phyloP scores from a whole-genome alignment of 257 asterid species.

The Nemophila menziesii region DNA sequence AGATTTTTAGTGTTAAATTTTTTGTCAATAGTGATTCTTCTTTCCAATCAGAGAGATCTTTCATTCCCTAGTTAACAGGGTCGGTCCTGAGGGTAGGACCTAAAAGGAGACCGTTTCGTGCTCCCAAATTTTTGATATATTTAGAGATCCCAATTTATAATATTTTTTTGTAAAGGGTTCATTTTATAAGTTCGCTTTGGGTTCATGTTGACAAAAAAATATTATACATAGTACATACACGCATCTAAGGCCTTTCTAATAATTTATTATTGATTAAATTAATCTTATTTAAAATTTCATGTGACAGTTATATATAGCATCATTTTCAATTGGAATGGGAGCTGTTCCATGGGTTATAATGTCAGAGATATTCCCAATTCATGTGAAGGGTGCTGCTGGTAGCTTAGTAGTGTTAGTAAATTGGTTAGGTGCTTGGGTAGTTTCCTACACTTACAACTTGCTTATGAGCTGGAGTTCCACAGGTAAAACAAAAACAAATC shows the following conservation, averaged over 20 bases:
- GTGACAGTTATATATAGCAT: constrained; percentile 49
- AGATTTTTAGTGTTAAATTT: no score
- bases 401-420: constrained; percentile 68
- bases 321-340: constrained; percentile 78
- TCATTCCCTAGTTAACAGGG: no score
- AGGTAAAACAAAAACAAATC: constrained; percentile 17
- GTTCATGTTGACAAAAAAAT: no score
- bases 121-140: no score
- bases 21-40: no score
- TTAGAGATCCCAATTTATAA: no score
- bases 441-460: constrained; percentile 72
- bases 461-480: constrained; percentile 68
- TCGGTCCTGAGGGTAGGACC: no score
- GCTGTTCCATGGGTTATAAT: constrained; percentile 89
- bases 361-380: constrained; percentile 88
- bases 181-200: no score
- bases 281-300: constrained; percentile 1
- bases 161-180: no score
- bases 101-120: no score
- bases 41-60: no score
- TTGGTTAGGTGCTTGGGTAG: constrained; percentile 87
- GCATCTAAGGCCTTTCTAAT: no score
- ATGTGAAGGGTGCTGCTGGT: constrained; percentile 68
- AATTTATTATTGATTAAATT: not conserved
- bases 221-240: not conserved